A percentile compares a stretch with the other conserved stretches of the same genome.
Evolutionary conservation across 2,329 filamentous ascomycete species (phyloP).

Genomic region (Fusarium hostae): DNA sequence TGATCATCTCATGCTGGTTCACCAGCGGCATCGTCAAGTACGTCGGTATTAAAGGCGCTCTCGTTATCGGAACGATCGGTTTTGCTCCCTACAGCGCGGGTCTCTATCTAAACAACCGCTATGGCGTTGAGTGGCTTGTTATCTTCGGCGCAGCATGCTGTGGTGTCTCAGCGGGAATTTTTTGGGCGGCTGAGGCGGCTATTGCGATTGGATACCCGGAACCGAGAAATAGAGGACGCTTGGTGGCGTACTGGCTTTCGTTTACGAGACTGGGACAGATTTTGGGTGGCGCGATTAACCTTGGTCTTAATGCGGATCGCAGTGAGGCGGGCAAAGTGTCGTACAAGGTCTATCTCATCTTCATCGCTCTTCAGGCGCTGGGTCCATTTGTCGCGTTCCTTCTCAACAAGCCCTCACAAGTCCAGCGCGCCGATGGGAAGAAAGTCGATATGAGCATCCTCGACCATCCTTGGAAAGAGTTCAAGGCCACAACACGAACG

Average conservation of each 20-base stretch:
- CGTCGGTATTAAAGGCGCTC: conserved; percentile 48
- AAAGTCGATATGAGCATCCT: conserved; percentile 66
- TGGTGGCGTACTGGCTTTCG: conserved; percentile 72
- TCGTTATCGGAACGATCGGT: conserved; percentile 57
- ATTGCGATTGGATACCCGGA: conserved; percentile 71
- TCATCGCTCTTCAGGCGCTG: conserved; percentile 72
- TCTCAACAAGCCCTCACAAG: conserved; percentile 66
- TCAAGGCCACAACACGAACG: conserved; percentile 65
- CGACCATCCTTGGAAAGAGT: conserved; percentile 64
- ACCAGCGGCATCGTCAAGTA: conserved; percentile 40
- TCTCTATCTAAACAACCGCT: conserved; percentile 57
- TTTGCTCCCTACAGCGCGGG: conserved; percentile 57
- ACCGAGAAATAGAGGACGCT: conserved; percentile 68
- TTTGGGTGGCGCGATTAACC: conserved; percentile 73
- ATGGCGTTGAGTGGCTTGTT: conserved; percentile 57
- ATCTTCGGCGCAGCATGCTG: conserved; percentile 56
- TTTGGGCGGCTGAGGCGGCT: conserved; percentile 51
- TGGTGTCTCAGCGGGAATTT: conserved; percentile 52
- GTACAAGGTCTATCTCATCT: conserved; percentile 72
- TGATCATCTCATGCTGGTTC: conserved; percentile 64
- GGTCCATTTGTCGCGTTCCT: conserved; percentile 70
- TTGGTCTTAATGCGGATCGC: conserved; percentile 68
- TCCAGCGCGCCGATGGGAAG: conserved; percentile 71
- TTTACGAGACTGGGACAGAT: conserved; percentile 63
- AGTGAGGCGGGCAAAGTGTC: conserved; percentile 69